Evolutionary conservation across 169 alveolate species (phyloP).

Genomic region (Eimeria maxima): DNA sequence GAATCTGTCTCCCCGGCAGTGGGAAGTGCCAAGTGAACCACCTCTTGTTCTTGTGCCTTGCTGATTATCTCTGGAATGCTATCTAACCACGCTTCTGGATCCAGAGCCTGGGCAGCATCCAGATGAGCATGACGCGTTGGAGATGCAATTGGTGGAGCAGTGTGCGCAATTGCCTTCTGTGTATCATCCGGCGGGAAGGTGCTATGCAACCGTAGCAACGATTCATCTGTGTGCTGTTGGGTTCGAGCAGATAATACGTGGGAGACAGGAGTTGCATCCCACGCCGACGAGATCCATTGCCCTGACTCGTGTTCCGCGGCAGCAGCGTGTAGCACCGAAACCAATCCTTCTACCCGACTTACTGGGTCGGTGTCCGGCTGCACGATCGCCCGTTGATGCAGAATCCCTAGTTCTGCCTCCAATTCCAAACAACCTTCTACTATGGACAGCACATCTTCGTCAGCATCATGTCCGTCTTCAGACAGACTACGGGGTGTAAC

Average conservation of each 20-base stretch:
- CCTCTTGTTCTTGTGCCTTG: neutral
- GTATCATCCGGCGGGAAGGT: neutral
- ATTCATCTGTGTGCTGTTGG: neutral
- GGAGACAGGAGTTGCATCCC: neutral
- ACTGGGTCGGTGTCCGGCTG: neutral
- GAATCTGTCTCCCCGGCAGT: neutral
- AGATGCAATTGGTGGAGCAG: neutral
- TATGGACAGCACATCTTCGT: neutral
- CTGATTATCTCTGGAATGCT: neutral
- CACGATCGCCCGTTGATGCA: neutral
- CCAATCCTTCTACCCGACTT: neutral
- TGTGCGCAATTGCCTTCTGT: too few species aligned
- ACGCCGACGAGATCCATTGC: neutral
- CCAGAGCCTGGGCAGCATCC: neutral
- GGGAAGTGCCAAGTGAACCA: neutral
- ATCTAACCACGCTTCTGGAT: neutral
- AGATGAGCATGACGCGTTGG: neutral
- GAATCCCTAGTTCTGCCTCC: slow-evolving; percentile 1
- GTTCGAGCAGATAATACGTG: too few species aligned
- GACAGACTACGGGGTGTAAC: neutral
- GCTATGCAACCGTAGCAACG: neutral
- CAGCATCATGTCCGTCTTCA: neutral
- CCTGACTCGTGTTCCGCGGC: neutral
- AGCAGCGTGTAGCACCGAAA: neutral
- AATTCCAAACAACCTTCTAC: neutral